Percentiles rank a stretch among this genome's conserved stretches.
Conservation (phyloP, 768 basidiomycete genomes). For the Mycena crocata region DNA sequence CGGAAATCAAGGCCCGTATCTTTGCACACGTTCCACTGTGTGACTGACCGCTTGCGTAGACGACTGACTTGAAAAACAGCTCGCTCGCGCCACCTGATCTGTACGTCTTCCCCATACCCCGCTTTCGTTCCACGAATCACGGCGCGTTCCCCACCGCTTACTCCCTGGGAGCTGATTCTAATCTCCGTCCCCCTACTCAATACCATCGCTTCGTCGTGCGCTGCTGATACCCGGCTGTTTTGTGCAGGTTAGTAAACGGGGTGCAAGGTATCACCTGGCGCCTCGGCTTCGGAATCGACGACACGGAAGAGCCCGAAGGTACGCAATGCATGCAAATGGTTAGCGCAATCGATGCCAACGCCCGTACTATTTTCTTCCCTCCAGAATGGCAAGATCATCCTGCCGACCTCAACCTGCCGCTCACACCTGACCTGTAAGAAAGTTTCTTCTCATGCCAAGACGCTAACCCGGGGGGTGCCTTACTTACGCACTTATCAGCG, state of each 20-base stretch:
- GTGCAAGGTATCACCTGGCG: constrained; percentile 67
- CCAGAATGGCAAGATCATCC: constrained; percentile 69
- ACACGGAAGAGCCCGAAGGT: constrained; percentile 68
- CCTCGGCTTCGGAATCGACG: constrained; percentile 65
- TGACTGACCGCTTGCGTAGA: constrained; percentile 42
- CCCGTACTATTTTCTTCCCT: constrained; percentile 2
- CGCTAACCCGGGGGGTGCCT: neutral
- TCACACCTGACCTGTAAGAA: constrained; percentile 62
- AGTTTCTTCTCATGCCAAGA: constrained; percentile 12
- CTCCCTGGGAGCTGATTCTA: constrained; percentile 19
- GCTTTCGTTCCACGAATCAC: constrained; percentile 5
- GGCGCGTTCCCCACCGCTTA: constrained; percentile 13
- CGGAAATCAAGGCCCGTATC: constrained; percentile 62
- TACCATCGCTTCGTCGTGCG: neutral
- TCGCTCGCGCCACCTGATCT: constrained; percentile 69
- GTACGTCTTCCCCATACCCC: constrained; percentile 47
- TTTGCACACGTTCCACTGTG: neutral
- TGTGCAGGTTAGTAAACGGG: constrained; percentile 21
- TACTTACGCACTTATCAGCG: constrained; percentile 44
- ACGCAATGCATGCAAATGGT: neutral
- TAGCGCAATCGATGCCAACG: neutral
- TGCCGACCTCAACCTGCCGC: constrained; percentile 62
- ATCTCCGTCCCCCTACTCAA: constrained; percentile 7
- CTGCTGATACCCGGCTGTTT: constrained; percentile 15
- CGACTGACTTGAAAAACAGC: constrained; percentile 64